phyloP scores from a whole-genome alignment of 192 early-diverging fungal species.

The Hyaloraphidium curvatum region DNA sequence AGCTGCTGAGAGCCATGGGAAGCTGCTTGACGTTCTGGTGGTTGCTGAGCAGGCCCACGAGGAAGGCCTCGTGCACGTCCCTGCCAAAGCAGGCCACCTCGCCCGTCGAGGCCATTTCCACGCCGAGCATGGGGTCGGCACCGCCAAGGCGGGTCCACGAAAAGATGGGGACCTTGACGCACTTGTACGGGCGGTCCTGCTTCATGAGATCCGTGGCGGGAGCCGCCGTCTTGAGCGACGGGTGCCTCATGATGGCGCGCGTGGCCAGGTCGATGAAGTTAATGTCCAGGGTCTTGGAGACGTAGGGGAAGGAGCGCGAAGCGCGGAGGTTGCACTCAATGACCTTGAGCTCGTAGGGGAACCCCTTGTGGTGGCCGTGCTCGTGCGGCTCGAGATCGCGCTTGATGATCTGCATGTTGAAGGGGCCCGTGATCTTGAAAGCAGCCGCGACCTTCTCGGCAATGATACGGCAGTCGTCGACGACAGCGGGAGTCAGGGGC shows the following conservation, averaged over 20 bases:
- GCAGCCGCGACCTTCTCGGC: constrained; percentile 73
- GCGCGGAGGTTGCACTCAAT: constrained; percentile 98
- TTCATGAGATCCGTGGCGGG: constrained; percentile 24
- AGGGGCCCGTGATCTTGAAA: constrained; percentile 92
- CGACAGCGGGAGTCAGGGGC: constrained; percentile 24
- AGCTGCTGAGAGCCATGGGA: constrained; percentile 36
- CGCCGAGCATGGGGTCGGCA: constrained; percentile 89
- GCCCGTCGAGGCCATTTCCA: constrained; percentile 97
- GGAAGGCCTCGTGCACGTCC: constrained; percentile 74
- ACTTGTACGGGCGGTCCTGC: constrained; percentile 39
- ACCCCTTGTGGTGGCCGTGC: background rate
- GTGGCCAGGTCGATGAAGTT: constrained; percentile 89
- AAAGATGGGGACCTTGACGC: constrained; percentile 91
- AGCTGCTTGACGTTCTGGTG: constrained; percentile 70
- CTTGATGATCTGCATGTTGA: constrained; percentile 94
- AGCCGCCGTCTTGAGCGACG: constrained; percentile 32
- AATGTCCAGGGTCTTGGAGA: constrained; percentile 77
- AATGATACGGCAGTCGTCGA: constrained; percentile 38
- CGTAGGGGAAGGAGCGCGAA: constrained; percentile 93
- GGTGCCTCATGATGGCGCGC: constrained; percentile 44
- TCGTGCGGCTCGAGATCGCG: constrained; percentile 2
- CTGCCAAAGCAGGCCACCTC: constrained; percentile 95
- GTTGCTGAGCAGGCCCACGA: constrained; percentile 59
- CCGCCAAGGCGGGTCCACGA: constrained; percentile 86
- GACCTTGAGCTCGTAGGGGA: constrained; percentile 57